Conservation (phyloP, 495 filamentous ascomycete species). For the Opeltia flavorubescens region DNA sequence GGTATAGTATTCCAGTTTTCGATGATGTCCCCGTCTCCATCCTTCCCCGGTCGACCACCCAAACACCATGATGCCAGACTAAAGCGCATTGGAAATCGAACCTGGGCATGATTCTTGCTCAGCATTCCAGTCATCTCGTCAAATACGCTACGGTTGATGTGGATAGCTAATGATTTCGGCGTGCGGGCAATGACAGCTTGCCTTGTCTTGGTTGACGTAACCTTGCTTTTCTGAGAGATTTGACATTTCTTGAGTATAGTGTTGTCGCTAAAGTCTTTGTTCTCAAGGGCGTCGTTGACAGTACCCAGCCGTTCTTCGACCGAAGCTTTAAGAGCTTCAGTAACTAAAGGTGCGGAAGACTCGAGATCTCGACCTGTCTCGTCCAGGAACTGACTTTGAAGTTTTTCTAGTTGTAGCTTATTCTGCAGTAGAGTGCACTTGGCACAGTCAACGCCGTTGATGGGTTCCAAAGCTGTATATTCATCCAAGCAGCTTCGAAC, state of each 20-base stretch:
- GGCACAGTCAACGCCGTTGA: slow-evolving; percentile 77
- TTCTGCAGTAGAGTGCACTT: slow-evolving; percentile 68
- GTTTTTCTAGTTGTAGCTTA: slow-evolving; percentile 31
- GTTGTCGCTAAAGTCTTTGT: slow-evolving; percentile 67
- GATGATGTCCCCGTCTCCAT: slow-evolving; percentile 19
- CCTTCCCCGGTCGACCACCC: slow-evolving; percentile 25
- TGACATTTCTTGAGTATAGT: slow-evolving; percentile 59
- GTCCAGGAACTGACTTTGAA: slow-evolving; percentile 20
- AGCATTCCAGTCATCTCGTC: slow-evolving; percentile 64
- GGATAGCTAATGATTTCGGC: slow-evolving; percentile 65
- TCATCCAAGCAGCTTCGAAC: slow-evolving; percentile 68
- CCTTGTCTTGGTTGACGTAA: slow-evolving; percentile 68
- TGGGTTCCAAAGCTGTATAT: slow-evolving; percentile 70
- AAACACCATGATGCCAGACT: slow-evolving; percentile 72
- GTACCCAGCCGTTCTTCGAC: slow-evolving; percentile 38
- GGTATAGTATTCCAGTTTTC: slow-evolving; percentile 60
- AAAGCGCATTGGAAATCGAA: slow-evolving; percentile 58
- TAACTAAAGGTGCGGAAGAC: slow-evolving; percentile 4
- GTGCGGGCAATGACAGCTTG: slow-evolving; percentile 74
- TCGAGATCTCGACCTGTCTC: background rate
- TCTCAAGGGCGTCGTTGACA: slow-evolving; percentile 55
- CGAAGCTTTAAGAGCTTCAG: slow-evolving; percentile 23
- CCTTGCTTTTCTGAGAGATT: slow-evolving; percentile 50
- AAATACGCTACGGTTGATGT: slow-evolving; percentile 85
- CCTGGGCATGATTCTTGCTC: slow-evolving; percentile 67